These are phyloP conservation scores for Daldinia grandis DNA, from an alignment of 495 filamentous ascomycete genomes.

Conservation along the genomic window DNA sequence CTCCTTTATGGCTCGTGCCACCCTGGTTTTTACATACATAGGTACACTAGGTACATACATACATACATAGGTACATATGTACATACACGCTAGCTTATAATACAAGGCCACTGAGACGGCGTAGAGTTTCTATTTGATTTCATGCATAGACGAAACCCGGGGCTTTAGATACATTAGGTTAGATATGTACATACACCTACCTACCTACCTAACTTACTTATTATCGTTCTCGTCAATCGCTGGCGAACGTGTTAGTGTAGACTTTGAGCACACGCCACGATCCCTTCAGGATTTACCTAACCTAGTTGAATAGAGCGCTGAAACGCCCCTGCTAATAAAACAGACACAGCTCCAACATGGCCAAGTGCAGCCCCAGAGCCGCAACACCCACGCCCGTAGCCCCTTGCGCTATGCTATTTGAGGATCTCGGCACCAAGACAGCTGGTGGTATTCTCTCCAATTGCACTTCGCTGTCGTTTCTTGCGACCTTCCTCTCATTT, in stretches of 20 bases:
- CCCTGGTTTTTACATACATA: constrained; percentile 12
- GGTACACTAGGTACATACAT: no score
- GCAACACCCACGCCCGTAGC: constrained; percentile 21
- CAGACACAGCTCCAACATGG: constrained; percentile 8
- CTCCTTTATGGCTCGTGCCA: constrained; percentile 26
- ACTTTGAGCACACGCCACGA: not conserved
- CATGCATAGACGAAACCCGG: not conserved
- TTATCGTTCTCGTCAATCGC: not conserved
- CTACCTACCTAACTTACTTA: no score
- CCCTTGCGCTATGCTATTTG: constrained; percentile 35
- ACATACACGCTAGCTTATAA: no score
- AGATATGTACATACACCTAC: no score
- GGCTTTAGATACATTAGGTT: no score
- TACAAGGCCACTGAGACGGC: not conserved
- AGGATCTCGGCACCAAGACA: constrained; percentile 30
- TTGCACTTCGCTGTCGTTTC: constrained; percentile 33
- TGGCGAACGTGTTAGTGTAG: no score
- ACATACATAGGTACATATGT: no score
- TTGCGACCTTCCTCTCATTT: constrained; percentile 29
- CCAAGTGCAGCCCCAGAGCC: constrained; percentile 32
- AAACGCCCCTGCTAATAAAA: constrained; percentile 31
- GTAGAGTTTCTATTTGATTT: not conserved
- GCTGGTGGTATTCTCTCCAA: constrained; percentile 34
- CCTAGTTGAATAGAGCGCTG: constrained; percentile 2
- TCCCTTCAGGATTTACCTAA: not conserved